Evolutionary conservation across 2,329 filamentous ascomycete species (phyloP).

Genomic region (Pseudogymnoascus sp.): DNA sequence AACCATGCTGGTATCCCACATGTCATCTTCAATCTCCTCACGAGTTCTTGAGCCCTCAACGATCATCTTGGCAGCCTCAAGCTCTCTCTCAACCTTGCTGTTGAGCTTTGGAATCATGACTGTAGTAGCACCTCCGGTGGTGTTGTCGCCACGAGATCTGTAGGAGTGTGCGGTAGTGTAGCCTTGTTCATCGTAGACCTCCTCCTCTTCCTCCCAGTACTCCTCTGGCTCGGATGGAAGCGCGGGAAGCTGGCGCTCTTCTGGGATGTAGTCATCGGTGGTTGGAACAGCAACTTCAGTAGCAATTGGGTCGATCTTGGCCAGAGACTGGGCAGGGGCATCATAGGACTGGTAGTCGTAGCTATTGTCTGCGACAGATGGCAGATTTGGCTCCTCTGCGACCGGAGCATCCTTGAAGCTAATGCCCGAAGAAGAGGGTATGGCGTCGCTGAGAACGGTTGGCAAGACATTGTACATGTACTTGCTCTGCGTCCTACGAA

Average conservation of each 20-base stretch:
- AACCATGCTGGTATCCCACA: constrained; percentile 95
- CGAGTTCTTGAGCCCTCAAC: constrained; percentile 35
- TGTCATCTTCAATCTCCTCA: constrained; percentile 80
- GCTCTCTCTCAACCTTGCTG: constrained; percentile 60
- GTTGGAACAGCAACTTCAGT: not conserved
- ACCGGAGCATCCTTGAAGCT: not conserved
- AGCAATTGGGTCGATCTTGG: not conserved
- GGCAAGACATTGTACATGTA: constrained; percentile 12
- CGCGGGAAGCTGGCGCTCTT: constrained; percentile 13
- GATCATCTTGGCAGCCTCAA: constrained; percentile 48
- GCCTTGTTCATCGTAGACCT: constrained; percentile 56
- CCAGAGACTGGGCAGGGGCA: not conserved
- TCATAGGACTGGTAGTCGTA: not conserved
- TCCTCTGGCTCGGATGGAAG: constrained; percentile 52
- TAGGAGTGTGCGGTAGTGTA: constrained; percentile 72
- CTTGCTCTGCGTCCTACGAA: constrained; percentile 23
- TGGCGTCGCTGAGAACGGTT: not conserved
- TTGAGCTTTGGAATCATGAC: constrained; percentile 68
- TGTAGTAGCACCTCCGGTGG: constrained; percentile 53
- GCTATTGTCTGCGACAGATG: not conserved
- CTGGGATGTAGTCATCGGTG: not conserved
- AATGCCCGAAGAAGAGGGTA: not conserved
- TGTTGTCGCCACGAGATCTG: constrained; percentile 66
- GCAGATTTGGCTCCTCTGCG: not conserved
- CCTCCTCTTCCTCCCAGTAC: constrained; percentile 73